Percentiles rank a stretch among this genome's conserved stretches.
phyloP scores from a whole-genome alignment of 2,329 filamentous ascomycete genomes.

The Arthroderma sp. region DNA sequence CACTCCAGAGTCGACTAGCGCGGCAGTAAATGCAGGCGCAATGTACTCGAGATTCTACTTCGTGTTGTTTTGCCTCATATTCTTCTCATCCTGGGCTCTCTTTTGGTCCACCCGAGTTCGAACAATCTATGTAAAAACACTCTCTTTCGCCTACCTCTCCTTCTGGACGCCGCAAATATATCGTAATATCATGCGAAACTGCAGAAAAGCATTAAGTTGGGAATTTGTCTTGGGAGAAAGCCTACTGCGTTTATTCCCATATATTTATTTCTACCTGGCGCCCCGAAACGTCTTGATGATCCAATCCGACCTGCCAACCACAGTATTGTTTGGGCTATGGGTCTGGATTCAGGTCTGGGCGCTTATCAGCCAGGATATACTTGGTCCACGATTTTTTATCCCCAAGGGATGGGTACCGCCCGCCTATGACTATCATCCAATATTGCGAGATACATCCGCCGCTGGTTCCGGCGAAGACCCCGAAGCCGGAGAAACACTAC shows the following conservation, averaged over 20 bases:
- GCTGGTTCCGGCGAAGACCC: constrained; percentile 52
- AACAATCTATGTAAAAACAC: constrained; percentile 44
- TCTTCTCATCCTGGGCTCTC: constrained; percentile 46
- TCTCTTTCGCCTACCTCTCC: constrained; percentile 68
- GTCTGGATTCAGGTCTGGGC: constrained; percentile 73
- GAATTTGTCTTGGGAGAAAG: constrained; percentile 80
- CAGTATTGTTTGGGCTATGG: constrained; percentile 58
- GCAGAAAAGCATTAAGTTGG: constrained; percentile 81
- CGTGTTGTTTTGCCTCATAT: constrained; percentile 42
- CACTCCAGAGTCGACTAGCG: constrained; percentile 22
- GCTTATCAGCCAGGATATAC: constrained; percentile 66
- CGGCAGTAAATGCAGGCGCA: constrained; percentile 38
- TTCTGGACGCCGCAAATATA: constrained; percentile 88
- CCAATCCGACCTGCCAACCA: constrained; percentile 51
- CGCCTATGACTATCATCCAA: constrained; percentile 83
- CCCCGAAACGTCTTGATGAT: constrained; percentile 71
- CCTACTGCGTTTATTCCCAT: constrained; percentile 59
- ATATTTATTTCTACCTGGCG: constrained; percentile 73
- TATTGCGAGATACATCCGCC: constrained; percentile 45
- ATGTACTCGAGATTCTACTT: constrained; percentile 52
- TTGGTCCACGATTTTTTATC: constrained; percentile 80
- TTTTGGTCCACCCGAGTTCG: constrained; percentile 42
- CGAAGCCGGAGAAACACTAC: constrained; percentile 61
- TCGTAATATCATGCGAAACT: constrained; percentile 81
- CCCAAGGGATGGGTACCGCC: constrained; percentile 52